These are phyloP conservation scores for Coleophoma eucalyptorum DNA, from an alignment of 2,329 filamentous ascomycete genomes.

Conservation along the genomic window DNA sequence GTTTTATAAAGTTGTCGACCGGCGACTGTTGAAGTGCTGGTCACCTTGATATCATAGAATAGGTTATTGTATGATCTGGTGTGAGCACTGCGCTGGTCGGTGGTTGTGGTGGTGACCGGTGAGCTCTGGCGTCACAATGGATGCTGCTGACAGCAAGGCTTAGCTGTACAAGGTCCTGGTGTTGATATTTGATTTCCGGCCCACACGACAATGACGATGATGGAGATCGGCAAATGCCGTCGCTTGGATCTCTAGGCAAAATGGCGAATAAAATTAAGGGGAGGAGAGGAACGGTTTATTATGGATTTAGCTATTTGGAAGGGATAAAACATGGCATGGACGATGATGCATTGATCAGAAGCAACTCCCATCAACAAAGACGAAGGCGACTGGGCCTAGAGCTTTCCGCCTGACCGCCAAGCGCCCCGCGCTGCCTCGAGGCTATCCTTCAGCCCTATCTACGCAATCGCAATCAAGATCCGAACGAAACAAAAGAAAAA, in stretches of 20 bases:
- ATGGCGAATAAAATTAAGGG: too few relatives aligned
- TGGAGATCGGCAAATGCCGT: too few relatives aligned
- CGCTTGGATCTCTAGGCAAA: too few relatives aligned
- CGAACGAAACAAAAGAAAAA: not conserved
- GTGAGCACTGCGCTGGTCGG: not conserved
- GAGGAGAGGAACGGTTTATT: too few relatives aligned
- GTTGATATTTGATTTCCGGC: not conserved
- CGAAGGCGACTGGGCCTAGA: too few relatives aligned
- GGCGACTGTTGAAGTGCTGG: not conserved
- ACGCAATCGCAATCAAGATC: not conserved
- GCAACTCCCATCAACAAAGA: too few relatives aligned
- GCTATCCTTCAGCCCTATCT: slow-evolving; percentile 1
- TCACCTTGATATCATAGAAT: not conserved
- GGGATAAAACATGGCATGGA: too few relatives aligned
- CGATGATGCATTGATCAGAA: too few relatives aligned
- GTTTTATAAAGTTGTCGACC: not conserved
- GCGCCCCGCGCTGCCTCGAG: not conserved
- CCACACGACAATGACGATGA: too few relatives aligned
- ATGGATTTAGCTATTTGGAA: too few relatives aligned
- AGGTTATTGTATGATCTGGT: too few relatives aligned
- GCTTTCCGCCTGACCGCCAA: not conserved
- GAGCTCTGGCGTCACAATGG: not conserved
- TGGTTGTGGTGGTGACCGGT: not conserved
- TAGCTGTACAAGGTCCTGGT: not conserved
- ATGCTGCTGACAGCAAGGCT: not conserved